phyloP scores from a whole-genome alignment of 257 asterid species.

The Anisodus tanguticus region DNA sequence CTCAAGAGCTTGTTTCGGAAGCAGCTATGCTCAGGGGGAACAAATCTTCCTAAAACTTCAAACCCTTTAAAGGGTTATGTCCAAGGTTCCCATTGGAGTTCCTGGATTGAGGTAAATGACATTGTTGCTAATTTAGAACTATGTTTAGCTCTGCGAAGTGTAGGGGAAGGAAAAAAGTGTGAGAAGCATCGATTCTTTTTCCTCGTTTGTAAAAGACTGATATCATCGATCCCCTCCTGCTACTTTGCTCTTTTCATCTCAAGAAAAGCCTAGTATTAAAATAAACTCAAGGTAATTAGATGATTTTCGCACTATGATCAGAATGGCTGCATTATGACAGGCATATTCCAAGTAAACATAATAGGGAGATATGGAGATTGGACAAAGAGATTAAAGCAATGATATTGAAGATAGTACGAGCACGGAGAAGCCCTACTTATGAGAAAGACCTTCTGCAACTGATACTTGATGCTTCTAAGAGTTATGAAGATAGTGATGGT shows the following conservation, averaged over 20 bases:
- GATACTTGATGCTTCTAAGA: slow-evolving; percentile 64
- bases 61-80: slow-evolving; percentile 57
- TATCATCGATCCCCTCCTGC: neutral
- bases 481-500: slow-evolving; percentile 42
- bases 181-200: too few species aligned
- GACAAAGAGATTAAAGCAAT: slow-evolving; percentile 58
- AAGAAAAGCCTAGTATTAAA: neutral
- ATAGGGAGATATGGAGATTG: slow-evolving; percentile 60
- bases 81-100: slow-evolving; percentile 60
- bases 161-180: neutral
- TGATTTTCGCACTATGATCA: neutral
- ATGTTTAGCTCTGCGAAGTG: neutral
- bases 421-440: slow-evolving; percentile 35
- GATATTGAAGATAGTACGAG: slow-evolving; percentile 57
- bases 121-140: neutral
- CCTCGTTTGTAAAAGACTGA: neutral
- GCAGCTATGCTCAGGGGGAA: slow-evolving; percentile 61
- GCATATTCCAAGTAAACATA: slow-evolving; percentile 64
- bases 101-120: slow-evolving; percentile 67
- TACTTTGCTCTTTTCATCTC: neutral
- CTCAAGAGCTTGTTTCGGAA: slow-evolving; percentile 79
- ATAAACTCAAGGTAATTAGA: slow-evolving; percentile 15
- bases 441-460: slow-evolving; percentile 62
- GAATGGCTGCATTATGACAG: slow-evolving; percentile 43
- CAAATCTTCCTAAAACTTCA: slow-evolving; percentile 63